These are phyloP conservation scores for Lachnellula suecica DNA, from an alignment of 2,329 filamentous ascomycete genomes.

Conservation along the genomic window DNA sequence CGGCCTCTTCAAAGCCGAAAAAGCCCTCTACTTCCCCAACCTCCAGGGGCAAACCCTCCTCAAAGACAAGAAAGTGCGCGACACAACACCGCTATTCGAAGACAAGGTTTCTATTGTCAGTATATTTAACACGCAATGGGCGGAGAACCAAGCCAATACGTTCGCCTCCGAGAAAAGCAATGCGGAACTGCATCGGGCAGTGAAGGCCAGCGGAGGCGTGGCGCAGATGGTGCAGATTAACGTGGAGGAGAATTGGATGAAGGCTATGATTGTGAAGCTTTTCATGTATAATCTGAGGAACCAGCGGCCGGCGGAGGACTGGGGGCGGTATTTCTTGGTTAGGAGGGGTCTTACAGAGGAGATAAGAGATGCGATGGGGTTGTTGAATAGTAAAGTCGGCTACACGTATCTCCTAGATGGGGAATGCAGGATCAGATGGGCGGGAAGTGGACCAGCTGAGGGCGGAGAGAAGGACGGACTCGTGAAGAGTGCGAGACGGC, in stretches of 20 bases:
- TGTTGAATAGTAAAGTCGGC: constrained; percentile 81
- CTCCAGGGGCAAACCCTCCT: constrained; percentile 76
- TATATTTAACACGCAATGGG: constrained; percentile 84
- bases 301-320: constrained; percentile 50
- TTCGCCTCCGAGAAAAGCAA: constrained; percentile 69
- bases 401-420: constrained; percentile 91
- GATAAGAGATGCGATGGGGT: constrained; percentile 61
- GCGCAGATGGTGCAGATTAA: constrained; percentile 87
- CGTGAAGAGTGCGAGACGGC: constrained; percentile 59
- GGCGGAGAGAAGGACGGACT: constrained; percentile 66
- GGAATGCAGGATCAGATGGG: constrained; percentile 90
- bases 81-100: constrained; percentile 74
- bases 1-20: constrained; percentile 78
- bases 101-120: constrained; percentile 77
- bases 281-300: constrained; percentile 55
- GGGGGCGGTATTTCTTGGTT: constrained; percentile 62
- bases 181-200: constrained; percentile 62
- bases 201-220: constrained; percentile 51
- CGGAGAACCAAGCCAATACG: constrained; percentile 72
- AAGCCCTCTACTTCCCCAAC: constrained; percentile 92
- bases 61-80: constrained; percentile 49
- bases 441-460: constrained; percentile 72
- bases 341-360: constrained; percentile 57
- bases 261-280: constrained; percentile 56
- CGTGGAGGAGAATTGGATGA: constrained; percentile 76